Conservation (phyloP, 352 stramenopile species). For the Thalassiosira livingstoniorum region DNA sequence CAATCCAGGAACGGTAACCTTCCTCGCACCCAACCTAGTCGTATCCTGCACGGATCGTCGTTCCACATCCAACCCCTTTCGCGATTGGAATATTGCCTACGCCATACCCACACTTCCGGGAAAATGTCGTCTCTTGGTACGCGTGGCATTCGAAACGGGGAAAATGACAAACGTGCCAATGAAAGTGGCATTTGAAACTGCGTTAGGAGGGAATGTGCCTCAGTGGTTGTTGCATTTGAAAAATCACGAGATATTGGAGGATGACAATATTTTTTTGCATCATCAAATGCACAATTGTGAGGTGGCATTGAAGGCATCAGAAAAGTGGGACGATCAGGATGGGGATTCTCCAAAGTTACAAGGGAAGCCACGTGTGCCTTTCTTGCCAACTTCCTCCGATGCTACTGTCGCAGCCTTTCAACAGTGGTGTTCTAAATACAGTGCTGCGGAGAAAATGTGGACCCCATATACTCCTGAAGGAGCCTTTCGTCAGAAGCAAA, state of each 20-base stretch:
- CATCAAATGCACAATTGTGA: constrained; percentile 1
- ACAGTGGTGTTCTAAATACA: neutral
- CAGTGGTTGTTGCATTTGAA: neutral
- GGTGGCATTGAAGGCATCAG: neutral
- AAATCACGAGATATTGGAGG: constrained; percentile 13
- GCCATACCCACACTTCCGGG: constrained; percentile 2
- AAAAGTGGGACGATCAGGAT: neutral
- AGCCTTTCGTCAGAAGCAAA: neutral
- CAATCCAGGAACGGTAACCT: neutral
- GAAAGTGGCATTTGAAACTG: neutral
- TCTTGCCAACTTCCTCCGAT: neutral
- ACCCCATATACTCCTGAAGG: neutral
- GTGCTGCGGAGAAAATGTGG: neutral
- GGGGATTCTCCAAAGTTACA: neutral
- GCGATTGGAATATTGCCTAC: constrained; percentile 9
- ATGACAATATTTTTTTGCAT: constrained; percentile 13
- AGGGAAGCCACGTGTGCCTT: neutral
- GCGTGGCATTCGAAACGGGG: constrained; percentile 3
- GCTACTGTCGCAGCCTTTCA: neutral
- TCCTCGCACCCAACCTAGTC: neutral
- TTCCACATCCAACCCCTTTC: neutral
- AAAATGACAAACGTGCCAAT: neutral
- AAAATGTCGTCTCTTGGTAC: constrained; percentile 3
- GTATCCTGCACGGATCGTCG: constrained; percentile 3
- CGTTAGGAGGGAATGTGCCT: neutral